Base-by-base conservation (phyloP, 148 eudicot genomes). In the Nepenthes gracilis region DNA sequence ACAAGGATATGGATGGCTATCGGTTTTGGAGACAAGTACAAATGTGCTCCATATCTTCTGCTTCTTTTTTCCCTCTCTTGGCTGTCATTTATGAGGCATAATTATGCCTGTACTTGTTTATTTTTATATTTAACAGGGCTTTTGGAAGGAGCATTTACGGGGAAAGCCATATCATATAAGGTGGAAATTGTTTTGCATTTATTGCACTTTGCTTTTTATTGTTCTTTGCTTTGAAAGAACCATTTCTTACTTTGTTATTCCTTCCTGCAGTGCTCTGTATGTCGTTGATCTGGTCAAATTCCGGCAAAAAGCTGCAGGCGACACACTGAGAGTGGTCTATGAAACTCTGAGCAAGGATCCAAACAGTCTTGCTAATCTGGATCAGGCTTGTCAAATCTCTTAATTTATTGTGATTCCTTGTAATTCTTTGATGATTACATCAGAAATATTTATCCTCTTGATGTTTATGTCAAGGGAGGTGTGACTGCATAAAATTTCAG, bases 301-400 rank as follows among this genome's bases (percentile, higher is more conserved):
- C 71, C 87, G 98, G 40, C 87, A 84, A 80, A 92, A 91, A 63
- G 98, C 98, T 1, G 85, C 98, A 10, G 98, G 98, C 68, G 98
- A 92, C 72, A 85, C 84, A 58, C 70, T 92, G 36, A 82, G 98
- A 75, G 96, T 92, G 36, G 68, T 92, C 65, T 92, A 92, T 65
- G 98, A 92, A 77, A 92, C 91, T 65, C 80, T 92, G 36, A 92
- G 98, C 87, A 92, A 92, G 78, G 98, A 92, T 76, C 98, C 98
- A 14, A 92, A 92, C 60, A 92, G 98, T 80, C 91, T 92, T 53
- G 80, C 98, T 59, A 92, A 92, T 76, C 96, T 92, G 36, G 98
- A 92, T 73, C 98, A 92, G 91, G 98, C 72, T 75, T 67, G 78
- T 73, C 53, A 49, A 5, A 2, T 49, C 53, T 49, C 15, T 3